Conservation (phyloP, 208 protist genomes). For the Angomonas deanei region DNA sequence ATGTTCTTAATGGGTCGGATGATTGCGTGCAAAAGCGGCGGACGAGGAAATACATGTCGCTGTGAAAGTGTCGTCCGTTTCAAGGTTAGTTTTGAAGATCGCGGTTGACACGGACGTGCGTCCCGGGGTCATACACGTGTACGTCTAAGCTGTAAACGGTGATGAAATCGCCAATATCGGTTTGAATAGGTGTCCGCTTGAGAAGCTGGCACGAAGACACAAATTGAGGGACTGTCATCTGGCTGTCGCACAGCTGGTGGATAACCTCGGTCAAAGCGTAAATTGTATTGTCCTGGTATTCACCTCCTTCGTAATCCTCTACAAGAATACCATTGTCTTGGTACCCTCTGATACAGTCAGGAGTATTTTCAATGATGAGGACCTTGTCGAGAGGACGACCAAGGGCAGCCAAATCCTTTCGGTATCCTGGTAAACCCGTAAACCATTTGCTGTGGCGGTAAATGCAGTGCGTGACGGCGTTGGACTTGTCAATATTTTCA, state of each 20-base stretch:
- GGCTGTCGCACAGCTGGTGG: conserved; percentile 60
- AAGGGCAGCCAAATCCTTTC: conserved; percentile 86
- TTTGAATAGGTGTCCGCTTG: conserved; percentile 69
- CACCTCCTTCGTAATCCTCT: conserved; percentile 88
- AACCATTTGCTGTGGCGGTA: conserved; percentile 93
- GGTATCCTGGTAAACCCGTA: conserved; percentile 88
- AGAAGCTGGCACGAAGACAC: conserved; percentile 70
- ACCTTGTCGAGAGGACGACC: conserved; percentile 82
- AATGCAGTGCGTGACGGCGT: conserved; percentile 86
- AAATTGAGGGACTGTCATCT: conserved; percentile 87
- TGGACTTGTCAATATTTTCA: conserved; percentile 85
- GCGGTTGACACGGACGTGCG: conserved; percentile 76
- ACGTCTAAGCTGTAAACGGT: conserved; percentile 83
- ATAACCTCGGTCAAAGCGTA: conserved; percentile 80
- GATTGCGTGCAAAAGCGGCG: no score
- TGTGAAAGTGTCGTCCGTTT: background rate
- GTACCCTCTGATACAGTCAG: conserved; percentile 90
- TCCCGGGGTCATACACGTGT: conserved; percentile 65
- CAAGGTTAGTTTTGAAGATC: conserved; percentile 31
- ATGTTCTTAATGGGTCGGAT: no score
- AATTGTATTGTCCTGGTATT: conserved; percentile 84
- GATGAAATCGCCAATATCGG: conserved; percentile 89
- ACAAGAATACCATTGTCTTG: conserved; percentile 91
- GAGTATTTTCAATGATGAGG: conserved; percentile 92
- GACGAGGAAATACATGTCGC: background rate